Conservation (phyloP, 2,329 filamentous ascomycete species). For the Phialophora chinensis region DNA sequence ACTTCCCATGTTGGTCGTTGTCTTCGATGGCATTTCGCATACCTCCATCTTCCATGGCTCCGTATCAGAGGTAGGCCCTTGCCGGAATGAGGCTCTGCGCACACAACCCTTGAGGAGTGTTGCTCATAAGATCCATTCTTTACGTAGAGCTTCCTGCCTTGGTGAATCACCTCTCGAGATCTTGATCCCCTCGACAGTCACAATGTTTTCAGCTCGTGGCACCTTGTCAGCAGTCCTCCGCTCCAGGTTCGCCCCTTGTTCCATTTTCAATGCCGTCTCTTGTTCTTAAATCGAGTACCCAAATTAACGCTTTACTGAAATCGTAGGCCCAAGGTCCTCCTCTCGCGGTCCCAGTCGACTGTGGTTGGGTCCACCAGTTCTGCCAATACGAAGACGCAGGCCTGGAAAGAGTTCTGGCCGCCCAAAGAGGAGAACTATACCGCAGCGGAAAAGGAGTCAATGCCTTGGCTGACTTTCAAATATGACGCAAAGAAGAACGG, state of each 20-base stretch:
- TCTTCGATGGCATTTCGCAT: constrained; percentile 1
- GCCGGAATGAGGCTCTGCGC: background rate
- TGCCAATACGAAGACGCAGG: constrained; percentile 4
- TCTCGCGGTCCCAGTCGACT: constrained; percentile 1
- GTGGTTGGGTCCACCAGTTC: constrained; percentile 2
- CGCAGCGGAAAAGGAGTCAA: constrained; percentile 4
- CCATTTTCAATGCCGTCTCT: background rate
- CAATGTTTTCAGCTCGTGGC: background rate
- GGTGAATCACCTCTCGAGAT: constrained; percentile 3
- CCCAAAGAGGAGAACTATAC: constrained; percentile 2
- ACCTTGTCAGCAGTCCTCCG: constrained; percentile 1
- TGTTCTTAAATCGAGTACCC: constrained; percentile 3
- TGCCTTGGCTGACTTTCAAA: constrained; percentile 1
- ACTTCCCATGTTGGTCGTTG: no score
- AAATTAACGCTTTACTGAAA: constrained; percentile 1
- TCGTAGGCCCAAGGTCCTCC: constrained; percentile 2
- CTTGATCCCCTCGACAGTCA: constrained; percentile 1
- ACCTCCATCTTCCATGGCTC: constrained; percentile 1
- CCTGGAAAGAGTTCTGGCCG: constrained; percentile 2
- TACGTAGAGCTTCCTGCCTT: constrained; percentile 4
- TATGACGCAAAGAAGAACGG: constrained; percentile 3
- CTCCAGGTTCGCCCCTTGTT: background rate
- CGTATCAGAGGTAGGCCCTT: constrained; percentile 2
- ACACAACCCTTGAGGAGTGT: background rate
- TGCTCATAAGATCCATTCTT: constrained; percentile 3